These are phyloP conservation scores for Seiridium unicorne DNA, from an alignment of 2,329 filamentous ascomycete genomes.

Conservation along the genomic window DNA sequence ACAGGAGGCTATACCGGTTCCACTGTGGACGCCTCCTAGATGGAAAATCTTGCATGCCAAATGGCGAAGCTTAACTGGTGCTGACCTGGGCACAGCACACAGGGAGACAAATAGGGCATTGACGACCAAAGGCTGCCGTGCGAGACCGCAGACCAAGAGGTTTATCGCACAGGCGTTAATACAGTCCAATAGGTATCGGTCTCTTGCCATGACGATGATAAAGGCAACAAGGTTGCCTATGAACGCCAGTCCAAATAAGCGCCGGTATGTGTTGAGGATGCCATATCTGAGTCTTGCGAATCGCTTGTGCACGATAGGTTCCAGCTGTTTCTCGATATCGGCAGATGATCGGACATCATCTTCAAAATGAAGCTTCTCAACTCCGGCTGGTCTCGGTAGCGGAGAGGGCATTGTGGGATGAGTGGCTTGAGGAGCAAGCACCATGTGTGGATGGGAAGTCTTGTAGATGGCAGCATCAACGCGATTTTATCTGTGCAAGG, in stretches of 20 bases:
- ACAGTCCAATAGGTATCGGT: not conserved
- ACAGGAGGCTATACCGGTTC: constrained; percentile 46
- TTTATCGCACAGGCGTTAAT: constrained; percentile 45
- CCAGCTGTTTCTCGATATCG: not conserved
- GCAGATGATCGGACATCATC: not conserved
- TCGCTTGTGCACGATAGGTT: not conserved
- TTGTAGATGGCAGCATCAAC: too few relatives aligned
- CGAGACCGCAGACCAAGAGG: constrained; percentile 46
- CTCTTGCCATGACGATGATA: constrained; percentile 1
- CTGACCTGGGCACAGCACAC: constrained; percentile 42
- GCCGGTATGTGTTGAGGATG: constrained; percentile 2
- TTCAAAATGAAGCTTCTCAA: not conserved
- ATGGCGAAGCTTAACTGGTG: constrained; percentile 47
- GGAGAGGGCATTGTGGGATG: too few relatives aligned
- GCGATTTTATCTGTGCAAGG: too few relatives aligned
- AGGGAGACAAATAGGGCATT: constrained; percentile 48
- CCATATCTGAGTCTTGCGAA: not conserved
- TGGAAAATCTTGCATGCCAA: constrained; percentile 52
- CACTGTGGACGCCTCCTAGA: constrained; percentile 50
- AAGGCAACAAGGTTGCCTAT: constrained; percentile 1
- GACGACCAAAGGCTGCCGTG: constrained; percentile 55
- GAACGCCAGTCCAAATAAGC: not conserved
- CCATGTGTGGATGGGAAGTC: too few relatives aligned
- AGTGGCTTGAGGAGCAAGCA: too few relatives aligned
- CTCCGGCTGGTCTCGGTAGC: too few relatives aligned